phyloP scores from a whole-genome alignment of 805 yeast genomes.

The Metschnikowia borealis region DNA sequence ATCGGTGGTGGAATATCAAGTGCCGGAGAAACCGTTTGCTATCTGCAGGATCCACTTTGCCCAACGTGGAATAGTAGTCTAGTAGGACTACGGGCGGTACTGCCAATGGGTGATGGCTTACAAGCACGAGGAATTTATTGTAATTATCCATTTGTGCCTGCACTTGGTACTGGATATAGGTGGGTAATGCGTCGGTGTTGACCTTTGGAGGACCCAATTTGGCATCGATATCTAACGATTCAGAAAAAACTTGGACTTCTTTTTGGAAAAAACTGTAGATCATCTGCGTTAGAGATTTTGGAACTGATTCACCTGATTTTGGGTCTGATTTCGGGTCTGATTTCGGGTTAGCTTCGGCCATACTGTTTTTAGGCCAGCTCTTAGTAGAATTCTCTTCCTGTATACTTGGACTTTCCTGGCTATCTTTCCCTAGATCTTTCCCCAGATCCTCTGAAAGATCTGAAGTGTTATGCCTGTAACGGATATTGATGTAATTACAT shows the following conservation, averaged over 20 bases:
- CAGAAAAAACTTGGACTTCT: conserved; percentile 9
- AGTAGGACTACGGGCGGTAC: conserved; percentile 27
- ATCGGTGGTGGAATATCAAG: conserved; percentile 30
- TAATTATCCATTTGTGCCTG: conserved; percentile 25
- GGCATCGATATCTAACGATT: conserved; percentile 8
- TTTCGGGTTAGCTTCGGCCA: neutral
- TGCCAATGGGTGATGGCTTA: conserved; percentile 30
- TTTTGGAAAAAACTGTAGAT: conserved; percentile 7
- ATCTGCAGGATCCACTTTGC: conserved; percentile 18
- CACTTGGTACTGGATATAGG: conserved; percentile 15
- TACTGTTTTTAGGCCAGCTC: neutral
- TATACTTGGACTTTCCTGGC: neutral
- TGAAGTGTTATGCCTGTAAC: neutral
- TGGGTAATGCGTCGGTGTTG: conserved; percentile 2
- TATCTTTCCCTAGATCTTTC: too few species aligned
- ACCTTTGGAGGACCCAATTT: neutral
- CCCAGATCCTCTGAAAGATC: too few species aligned
- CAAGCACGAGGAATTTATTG: conserved; percentile 26
- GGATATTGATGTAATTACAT: neutral
- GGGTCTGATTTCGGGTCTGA: neutral
- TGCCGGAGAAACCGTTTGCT: conserved; percentile 22
- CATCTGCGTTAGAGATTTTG: neutral
- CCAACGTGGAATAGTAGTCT: conserved; percentile 15
- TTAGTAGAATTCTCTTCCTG: neutral
- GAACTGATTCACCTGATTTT: neutral